These are phyloP conservation scores for Abrus pulchellus DNA, from an alignment of 306 rosid genomes.

Conservation along the genomic window DNA sequence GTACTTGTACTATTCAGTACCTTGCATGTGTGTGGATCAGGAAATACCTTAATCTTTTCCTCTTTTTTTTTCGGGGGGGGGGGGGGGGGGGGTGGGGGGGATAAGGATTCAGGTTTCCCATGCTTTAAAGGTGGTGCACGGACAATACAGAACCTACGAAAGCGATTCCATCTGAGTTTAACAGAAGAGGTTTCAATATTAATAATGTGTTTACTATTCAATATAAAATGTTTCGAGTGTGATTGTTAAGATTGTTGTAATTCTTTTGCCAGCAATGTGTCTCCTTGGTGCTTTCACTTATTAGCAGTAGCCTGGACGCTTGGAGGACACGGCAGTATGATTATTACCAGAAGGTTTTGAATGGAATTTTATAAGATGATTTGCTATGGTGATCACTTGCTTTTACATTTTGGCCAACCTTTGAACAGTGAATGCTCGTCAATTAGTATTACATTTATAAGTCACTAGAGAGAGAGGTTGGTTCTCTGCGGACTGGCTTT, in stretches of 20 bases:
- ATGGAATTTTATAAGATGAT: constrained; percentile 86
- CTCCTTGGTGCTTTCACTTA: constrained; percentile 94
- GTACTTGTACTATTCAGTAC: not conserved
- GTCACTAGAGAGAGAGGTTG: constrained; percentile 46
- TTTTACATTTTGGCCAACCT: constrained; percentile 54
- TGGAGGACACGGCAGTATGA: constrained; percentile 99
- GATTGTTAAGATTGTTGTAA: constrained; percentile 39
- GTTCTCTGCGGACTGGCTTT: constrained; percentile 54
- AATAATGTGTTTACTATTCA: not conserved
- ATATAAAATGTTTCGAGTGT: constrained; percentile 27
- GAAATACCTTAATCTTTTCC: constrained; percentile 33
- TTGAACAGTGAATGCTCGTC: constrained; percentile 45
- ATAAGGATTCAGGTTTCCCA: constrained; percentile 96
- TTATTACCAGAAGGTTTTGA: constrained; percentile 96
- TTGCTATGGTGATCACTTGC: constrained; percentile 50
- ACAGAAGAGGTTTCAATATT: constrained; percentile 90
- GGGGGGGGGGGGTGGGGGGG: constrained; percentile 43
- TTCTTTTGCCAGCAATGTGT: constrained; percentile 87
- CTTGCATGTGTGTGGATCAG: constrained; percentile 17
- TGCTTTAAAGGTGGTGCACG: constrained; percentile 98
- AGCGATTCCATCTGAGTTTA: constrained; percentile 91
- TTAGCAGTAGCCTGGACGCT: constrained; percentile 98
- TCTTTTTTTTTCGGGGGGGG: constrained; percentile 25
- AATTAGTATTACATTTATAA: constrained; percentile 40
- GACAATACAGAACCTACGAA: constrained; percentile 94